A percentile compares a stretch with the other conserved stretches of the same genome.
These are phyloP conservation scores for Lactarius hatsudake DNA, from an alignment of 768 basidiomycete species.

Conservation along the genomic window DNA sequence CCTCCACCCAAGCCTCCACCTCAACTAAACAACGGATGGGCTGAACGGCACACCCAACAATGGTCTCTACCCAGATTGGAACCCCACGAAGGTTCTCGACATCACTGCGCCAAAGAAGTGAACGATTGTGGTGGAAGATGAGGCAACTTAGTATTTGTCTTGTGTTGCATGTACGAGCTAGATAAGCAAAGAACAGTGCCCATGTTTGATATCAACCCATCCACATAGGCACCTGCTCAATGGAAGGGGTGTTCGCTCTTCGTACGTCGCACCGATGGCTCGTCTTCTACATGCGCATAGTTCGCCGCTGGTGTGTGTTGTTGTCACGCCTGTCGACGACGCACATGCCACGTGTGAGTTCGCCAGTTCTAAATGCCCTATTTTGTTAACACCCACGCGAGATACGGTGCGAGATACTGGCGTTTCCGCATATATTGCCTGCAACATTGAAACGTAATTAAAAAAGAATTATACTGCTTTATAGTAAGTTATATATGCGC, in stretches of 20 bases:
- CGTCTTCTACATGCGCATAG: conserved; percentile 55
- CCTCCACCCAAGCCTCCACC: background rate
- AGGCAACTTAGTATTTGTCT: too few relatives aligned
- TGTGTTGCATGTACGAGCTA: background rate
- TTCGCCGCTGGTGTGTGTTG: conserved; percentile 66
- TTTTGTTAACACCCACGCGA: background rate
- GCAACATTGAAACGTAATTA: too few relatives aligned
- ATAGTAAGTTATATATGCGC: too few relatives aligned
- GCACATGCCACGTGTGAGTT: conserved; percentile 53
- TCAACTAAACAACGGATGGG: conserved; percentile 16
- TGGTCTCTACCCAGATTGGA: conserved; percentile 26
- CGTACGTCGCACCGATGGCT: background rate
- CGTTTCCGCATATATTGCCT: too few relatives aligned
- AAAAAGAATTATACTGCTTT: background rate
- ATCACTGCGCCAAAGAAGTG: conserved; percentile 6
- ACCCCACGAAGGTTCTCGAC: conserved; percentile 27
- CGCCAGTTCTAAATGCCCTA: background rate
- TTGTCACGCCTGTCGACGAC: conserved; percentile 77
- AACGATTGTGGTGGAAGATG: background rate
- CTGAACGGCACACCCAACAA: conserved; percentile 19
- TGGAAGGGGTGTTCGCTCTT: too few relatives aligned
- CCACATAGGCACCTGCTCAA: too few relatives aligned
- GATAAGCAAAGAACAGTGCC: background rate
- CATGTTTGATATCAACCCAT: background rate
- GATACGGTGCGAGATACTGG: conserved; percentile 5